Evolutionary conservation across 1,139 yeast genomes (phyloP), one percentile per base, ranked within the genome.

Genomic region (Arxiozyma slooffiae): DNA sequence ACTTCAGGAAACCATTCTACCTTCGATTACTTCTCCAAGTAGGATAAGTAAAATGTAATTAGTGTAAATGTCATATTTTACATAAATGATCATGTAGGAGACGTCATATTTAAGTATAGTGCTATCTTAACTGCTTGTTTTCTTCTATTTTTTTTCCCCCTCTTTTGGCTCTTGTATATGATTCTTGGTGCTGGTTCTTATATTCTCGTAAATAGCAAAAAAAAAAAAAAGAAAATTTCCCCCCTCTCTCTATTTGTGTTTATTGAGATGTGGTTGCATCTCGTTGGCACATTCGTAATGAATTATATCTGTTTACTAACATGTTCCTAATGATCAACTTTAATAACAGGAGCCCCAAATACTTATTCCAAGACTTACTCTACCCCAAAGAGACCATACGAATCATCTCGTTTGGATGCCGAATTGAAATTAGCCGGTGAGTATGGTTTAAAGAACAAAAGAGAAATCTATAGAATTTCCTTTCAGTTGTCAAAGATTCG

Each of bases 341-440:
- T 24, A 26, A 21, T 20, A 20, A 43, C 47, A 84, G 92, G 92
- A 80, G 94, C 95, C 68, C 97, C 98, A 80, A 86, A 96, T 82
- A 87, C 95, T 74, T 85, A 89, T 87, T 90, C 97, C 69, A 92
- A 92, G 90, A 92, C 98, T 71, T 90, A 87, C 88, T 78, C 97
- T 71, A 96, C 90, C 75, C 98, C 98, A 81, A 88, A 88, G 84
- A 88, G 95, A 77, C 97, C 69, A 52, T 92, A 85, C 82, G 98
- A 92, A 79, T 86, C 95, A 66, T 94, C 96, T 75, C 96, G 98
- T 85, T 85, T 92, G 77, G 98, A 92, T 72, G 88, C 96, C 74
- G 98, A 94, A 80, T 86, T 94, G 76, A 89, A 92, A 80, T 86
- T 94, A 72, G 97, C 95, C 71, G 98, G 98, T 82, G 97, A 92